Evolutionary conservation across 2,329 filamentous ascomycete genomes (phyloP), one percentile per base, ranked within the genome.

Genomic region (Mollisia scopiformis): DNA sequence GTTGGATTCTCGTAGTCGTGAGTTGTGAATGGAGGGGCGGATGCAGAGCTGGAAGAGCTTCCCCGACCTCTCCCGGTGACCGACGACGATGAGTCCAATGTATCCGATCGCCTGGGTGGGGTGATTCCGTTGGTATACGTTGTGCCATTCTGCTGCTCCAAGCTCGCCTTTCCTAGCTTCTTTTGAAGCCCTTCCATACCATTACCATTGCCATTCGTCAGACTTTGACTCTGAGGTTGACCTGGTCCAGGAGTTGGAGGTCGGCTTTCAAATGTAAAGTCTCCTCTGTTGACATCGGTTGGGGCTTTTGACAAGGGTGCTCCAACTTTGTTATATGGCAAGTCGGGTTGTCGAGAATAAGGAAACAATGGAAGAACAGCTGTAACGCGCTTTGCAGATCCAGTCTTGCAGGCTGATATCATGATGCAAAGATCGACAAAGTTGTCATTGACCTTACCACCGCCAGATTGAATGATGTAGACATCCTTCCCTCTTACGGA

Each of bases 401-500:
- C 93, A 13, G 91, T 88, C 79, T 97, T 96, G 86, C 95, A 98
- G 63, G 95, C 95, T n/a, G 92, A 96, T 71, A 98, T 94, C 80
- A 95, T 97, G 79, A 98, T 97, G 76, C 96, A 91, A 53, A 98
- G 88, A 75, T 99, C 95, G 80, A 99, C 90, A 67, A 99, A 87
- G 78, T 96, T 88, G 78, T 99, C 95, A 75, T 99, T 99, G 78
- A 97, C 92, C 71, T 90, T 91, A 66, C 92, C 93, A 69, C 92
- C 92, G 69, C 92, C 93, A 43, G 92, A 95, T 78, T 98, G 94
- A 72, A 99, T 92, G 75, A 98, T 97, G 80, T 96, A 99, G 75
- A 97, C 95, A 86, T 99, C 95, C 77, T 99, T 99, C 70, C 92
- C 95, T 70, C 95, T 90, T 55, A 99, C 95, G 14, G 93, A 97